Conservation (phyloP, 331 rosid species). For the Phaseolus coccineus region DNA sequence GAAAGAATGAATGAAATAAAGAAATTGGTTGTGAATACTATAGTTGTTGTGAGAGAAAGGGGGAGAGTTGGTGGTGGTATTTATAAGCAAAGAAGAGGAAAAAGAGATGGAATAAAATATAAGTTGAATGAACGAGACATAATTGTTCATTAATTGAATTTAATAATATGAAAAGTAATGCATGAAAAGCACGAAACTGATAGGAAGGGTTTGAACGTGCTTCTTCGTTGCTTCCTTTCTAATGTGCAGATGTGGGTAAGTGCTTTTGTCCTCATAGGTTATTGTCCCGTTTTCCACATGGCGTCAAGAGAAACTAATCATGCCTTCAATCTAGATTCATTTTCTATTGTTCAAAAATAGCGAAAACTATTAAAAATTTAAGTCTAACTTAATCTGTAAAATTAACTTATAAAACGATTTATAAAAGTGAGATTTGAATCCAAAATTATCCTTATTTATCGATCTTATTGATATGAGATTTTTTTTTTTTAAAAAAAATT, state of each 20-base stretch:
- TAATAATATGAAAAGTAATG: neutral
- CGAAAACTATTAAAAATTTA: too few relatives aligned
- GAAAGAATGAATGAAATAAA: slow-evolving; percentile 24
- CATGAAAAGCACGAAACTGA: slow-evolving; percentile 19
- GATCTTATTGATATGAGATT: too few relatives aligned
- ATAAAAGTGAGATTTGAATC: too few relatives aligned
- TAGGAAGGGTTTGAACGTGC: slow-evolving; percentile 7
- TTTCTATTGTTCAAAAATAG: neutral
- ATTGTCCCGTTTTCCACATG: neutral
- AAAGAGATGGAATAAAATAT: neutral
- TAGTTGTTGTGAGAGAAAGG: neutral
- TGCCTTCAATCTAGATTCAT: neutral
- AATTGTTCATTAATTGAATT: too few relatives aligned
- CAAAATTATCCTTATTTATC: too few relatives aligned
- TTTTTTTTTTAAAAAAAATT: neutral
- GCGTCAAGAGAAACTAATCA: neutral
- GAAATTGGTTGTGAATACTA: neutral
- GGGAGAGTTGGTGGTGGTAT: neutral
- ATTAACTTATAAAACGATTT: too few relatives aligned
- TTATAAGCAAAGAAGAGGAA: slow-evolving; percentile 36
- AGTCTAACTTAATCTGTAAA: too few relatives aligned
- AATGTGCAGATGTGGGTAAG: neutral
- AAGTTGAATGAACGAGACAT: neutral
- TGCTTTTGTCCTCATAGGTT: neutral
- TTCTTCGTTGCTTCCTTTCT: slow-evolving; percentile 19